These are phyloP conservation scores for Globisporangium acanthophoron DNA, from an alignment of 352 stramenopile species.

Conservation along the genomic window DNA sequence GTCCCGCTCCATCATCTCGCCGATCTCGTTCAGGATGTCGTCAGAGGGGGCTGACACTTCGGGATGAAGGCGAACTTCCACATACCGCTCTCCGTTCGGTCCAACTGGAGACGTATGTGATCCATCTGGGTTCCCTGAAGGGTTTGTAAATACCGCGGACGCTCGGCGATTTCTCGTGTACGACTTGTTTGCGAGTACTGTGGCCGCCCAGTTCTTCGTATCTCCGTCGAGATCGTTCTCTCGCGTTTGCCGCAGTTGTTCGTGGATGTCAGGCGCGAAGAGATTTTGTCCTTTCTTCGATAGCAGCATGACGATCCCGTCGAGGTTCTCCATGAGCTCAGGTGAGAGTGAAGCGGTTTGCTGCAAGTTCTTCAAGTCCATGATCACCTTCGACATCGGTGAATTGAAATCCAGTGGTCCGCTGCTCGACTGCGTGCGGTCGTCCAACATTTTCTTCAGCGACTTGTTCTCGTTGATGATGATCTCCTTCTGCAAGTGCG, in stretches of 20 bases:
- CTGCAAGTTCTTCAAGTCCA: slow-evolving; percentile 71
- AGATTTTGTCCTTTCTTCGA: slow-evolving; percentile 81
- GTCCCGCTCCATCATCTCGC: slow-evolving; percentile 64
- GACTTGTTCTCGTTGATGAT: slow-evolving; percentile 85
- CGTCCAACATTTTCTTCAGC: slow-evolving; percentile 78
- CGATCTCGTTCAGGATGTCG: slow-evolving; percentile 60
- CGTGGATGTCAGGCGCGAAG: slow-evolving; percentile 76
- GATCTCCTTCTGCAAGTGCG: slow-evolving; percentile 69
- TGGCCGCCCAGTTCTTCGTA: slow-evolving; percentile 75
- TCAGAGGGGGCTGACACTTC: slow-evolving; percentile 53
- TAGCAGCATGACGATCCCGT: slow-evolving; percentile 66
- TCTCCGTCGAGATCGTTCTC: slow-evolving; percentile 66
- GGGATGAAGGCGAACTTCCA: slow-evolving; percentile 50
- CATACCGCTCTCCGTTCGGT: slow-evolving; percentile 20
- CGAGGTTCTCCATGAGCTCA: slow-evolving; percentile 64
- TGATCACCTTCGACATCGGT: slow-evolving; percentile 72
- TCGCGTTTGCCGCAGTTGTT: slow-evolving; percentile 71
- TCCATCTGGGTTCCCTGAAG: slow-evolving; percentile 8
- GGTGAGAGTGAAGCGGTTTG: slow-evolving; percentile 49
- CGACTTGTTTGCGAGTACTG: slow-evolving; percentile 70
- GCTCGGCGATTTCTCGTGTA: slow-evolving; percentile 66
- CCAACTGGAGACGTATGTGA: slow-evolving; percentile 8
- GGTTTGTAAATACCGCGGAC: slow-evolving; percentile 36
- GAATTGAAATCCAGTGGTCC: slow-evolving; percentile 70
- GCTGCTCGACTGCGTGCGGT: slow-evolving; percentile 28